Conservation (phyloP, 2,329 filamentous ascomycete genomes). For the Exophiala spinifera region DNA sequence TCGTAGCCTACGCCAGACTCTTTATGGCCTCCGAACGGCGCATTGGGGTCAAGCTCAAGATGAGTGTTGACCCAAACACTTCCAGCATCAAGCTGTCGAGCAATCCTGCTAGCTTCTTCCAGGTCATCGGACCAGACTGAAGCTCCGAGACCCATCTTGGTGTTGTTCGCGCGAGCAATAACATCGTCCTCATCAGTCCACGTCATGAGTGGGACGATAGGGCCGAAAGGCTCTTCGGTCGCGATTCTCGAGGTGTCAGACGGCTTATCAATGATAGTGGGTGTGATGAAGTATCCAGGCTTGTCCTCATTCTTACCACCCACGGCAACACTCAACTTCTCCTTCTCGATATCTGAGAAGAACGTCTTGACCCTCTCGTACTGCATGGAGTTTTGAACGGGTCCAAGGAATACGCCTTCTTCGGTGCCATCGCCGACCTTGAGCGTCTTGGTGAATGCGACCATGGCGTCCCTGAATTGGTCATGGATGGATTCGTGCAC, state of each 20-base stretch:
- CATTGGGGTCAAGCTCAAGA: constrained; percentile 25
- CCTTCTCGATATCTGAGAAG: constrained; percentile 55
- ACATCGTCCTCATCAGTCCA: constrained; percentile 63
- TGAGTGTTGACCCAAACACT: constrained; percentile 59
- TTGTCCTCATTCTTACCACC: constrained; percentile 46
- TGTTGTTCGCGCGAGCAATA: constrained; percentile 54
- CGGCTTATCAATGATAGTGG: constrained; percentile 59
- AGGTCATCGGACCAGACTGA: constrained; percentile 58
- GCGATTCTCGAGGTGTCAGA: constrained; percentile 56
- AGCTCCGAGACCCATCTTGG: constrained; percentile 54
- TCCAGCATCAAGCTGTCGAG: constrained; percentile 54
- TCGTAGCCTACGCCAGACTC: constrained; percentile 35
- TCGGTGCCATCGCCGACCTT: constrained; percentile 36
- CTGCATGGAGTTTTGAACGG: constrained; percentile 65
- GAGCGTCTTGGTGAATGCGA: constrained; percentile 36
- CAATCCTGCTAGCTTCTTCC: constrained; percentile 51
- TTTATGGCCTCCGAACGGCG: constrained; percentile 33
- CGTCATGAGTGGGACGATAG: constrained; percentile 61
- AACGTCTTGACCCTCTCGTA: constrained; percentile 59
- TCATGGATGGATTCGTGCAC: constrained; percentile 56
- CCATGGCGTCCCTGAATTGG: constrained; percentile 48
- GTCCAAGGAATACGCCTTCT: constrained; percentile 54
- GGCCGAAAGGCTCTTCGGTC: constrained; percentile 61
- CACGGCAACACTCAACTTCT: constrained; percentile 54
- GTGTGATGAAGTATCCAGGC: constrained; percentile 54